phyloP scores from a whole-genome alignment of 495 filamentous ascomycete genomes.

The Daldinia bambusicola region DNA sequence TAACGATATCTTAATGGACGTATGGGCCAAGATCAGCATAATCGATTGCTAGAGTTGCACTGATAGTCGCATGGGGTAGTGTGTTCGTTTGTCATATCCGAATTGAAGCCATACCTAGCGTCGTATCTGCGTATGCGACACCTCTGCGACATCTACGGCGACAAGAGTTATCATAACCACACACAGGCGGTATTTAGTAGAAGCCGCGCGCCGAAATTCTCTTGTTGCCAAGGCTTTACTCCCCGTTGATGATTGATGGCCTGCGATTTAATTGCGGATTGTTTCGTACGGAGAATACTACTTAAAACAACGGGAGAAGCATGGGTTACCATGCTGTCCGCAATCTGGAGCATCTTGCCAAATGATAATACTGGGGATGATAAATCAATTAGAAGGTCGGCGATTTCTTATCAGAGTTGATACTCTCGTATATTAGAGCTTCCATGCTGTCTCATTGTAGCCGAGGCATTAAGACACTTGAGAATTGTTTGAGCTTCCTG shows the following conservation, averaged over 20 bases:
- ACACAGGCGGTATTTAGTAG: neutral
- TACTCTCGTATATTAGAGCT: neutral
- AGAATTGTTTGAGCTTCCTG: neutral
- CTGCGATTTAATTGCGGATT: neutral
- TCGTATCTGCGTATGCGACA: too few relatives aligned
- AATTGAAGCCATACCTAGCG: too few relatives aligned
- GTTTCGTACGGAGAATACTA: neutral
- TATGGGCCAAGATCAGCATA: neutral
- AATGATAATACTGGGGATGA: neutral
- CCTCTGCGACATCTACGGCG: neutral
- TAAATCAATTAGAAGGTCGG: neutral
- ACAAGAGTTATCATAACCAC: neutral
- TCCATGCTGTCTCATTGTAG: neutral
- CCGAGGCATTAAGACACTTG: neutral
- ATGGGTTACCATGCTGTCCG: neutral
- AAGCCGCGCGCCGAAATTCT: neutral
- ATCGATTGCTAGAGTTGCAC: neutral
- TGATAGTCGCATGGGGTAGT: neutral
- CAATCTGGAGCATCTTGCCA: neutral
- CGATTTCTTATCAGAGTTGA: neutral
- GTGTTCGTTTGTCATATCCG: neutral
- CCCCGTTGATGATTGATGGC: neutral
- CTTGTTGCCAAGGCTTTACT: neutral
- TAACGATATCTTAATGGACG: neutral
- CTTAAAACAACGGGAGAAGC: neutral